A percentile compares a stretch with the other conserved stretches of the same genome.
phyloP scores from a whole-genome alignment of 2,329 filamentous ascomycete genomes.

The Cercospora berteroae region DNA sequence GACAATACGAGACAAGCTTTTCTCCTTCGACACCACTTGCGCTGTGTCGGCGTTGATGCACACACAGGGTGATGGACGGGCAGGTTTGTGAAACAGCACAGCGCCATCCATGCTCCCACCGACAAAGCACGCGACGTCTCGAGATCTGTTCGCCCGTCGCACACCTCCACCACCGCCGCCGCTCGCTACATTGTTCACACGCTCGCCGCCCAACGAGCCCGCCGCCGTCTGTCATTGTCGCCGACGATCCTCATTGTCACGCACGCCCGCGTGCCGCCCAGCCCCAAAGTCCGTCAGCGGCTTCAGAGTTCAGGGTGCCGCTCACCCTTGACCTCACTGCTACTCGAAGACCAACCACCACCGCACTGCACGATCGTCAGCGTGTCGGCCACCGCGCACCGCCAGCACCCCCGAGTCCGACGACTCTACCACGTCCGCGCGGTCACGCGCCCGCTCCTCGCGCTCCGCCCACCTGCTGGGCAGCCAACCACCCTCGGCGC shows the following conservation, averaged over 20 bases:
- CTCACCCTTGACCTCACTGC: slow-evolving; percentile 6
- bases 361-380: neutral
- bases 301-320: slow-evolving; percentile 5
- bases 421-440: neutral
- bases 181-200: neutral
- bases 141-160: neutral
- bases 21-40: neutral
- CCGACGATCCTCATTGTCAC: neutral
- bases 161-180: neutral
- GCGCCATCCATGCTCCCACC: neutral
- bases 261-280: neutral
- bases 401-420: neutral
- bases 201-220: neutral
- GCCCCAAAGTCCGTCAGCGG: slow-evolving; percentile 6
- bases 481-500: slow-evolving; percentile 9
- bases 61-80: neutral
- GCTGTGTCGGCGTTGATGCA: neutral
- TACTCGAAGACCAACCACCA: neutral
- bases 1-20: neutral
- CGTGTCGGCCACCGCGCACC: slow-evolving; percentile 1
- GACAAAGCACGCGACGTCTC: slow-evolving; percentile 4
- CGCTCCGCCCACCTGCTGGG: neutral
- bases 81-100: neutral
- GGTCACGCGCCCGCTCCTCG: slow-evolving; percentile 3
- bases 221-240: neutral